Percentiles rank a stretch among this genome's conserved stretches.
Conservation (phyloP, 2,329 filamentous ascomycete genomes). For the Lomentospora prolificans region DNA sequence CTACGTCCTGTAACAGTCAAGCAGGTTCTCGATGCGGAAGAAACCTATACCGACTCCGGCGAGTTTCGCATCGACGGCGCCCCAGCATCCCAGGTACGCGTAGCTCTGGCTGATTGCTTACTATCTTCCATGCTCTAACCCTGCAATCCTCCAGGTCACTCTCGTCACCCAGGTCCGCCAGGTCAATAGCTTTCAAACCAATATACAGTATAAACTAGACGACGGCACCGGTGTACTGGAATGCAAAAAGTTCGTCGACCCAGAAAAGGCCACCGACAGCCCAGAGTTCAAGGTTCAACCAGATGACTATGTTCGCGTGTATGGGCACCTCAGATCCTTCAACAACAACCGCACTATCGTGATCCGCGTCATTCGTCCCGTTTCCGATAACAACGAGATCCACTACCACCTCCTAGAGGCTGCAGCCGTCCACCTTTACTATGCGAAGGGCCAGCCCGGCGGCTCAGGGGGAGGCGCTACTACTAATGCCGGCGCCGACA, state of each 20-base stretch:
- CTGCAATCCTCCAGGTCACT: slow-evolving; percentile 31
- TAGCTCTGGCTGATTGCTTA: neutral
- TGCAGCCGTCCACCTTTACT: slow-evolving; percentile 77
- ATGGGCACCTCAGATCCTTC: slow-evolving; percentile 75
- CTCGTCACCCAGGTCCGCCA: slow-evolving; percentile 86
- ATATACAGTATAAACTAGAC: slow-evolving; percentile 86
- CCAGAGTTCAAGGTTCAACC: slow-evolving; percentile 48
- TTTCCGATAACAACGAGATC: slow-evolving; percentile 84
- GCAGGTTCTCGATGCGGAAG: slow-evolving; percentile 76
- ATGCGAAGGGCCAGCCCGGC: slow-evolving; percentile 57
- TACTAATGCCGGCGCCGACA: slow-evolving; percentile 31
- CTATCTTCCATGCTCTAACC: neutral
- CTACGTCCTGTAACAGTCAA: slow-evolving; percentile 92
- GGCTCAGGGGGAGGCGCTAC: slow-evolving; percentile 25
- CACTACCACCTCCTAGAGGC: slow-evolving; percentile 87
- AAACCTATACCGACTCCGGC: slow-evolving; percentile 54
- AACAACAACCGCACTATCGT: slow-evolving; percentile 74
- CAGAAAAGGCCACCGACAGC: slow-evolving; percentile 39
- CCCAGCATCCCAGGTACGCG: slow-evolving; percentile 49
- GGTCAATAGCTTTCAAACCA: slow-evolving; percentile 78
- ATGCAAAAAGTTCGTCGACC: slow-evolving; percentile 78
- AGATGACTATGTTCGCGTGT: slow-evolving; percentile 77
- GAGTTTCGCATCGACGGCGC: slow-evolving; percentile 77
- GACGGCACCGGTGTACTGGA: slow-evolving; percentile 91
- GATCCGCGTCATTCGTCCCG: slow-evolving; percentile 69